Percentiles rank a stretch among this genome's conserved stretches.
phyloP scores from a whole-genome alignment of 1,284 basidiomycete genomes.

The Phellinidium pouzarii region DNA sequence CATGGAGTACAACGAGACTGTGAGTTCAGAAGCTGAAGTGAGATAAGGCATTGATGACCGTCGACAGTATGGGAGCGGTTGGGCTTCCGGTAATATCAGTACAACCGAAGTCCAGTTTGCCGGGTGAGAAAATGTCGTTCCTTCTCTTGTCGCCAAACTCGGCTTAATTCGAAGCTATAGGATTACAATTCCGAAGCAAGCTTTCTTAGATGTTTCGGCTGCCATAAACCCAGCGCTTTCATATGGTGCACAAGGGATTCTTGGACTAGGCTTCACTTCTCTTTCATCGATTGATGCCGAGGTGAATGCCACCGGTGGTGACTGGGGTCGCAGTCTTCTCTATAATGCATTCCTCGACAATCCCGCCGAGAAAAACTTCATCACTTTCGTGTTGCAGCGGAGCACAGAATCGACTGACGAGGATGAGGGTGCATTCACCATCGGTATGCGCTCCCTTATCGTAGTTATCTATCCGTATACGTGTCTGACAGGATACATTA shows the following conservation, averaged over 20 bases:
- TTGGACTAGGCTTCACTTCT: conserved; percentile 71
- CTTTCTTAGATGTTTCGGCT: conserved; percentile 53
- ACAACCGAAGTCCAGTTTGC: conserved; percentile 61
- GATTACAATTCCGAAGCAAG: conserved; percentile 58
- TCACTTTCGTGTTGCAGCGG: conserved; percentile 65
- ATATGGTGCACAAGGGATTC: conserved; percentile 66
- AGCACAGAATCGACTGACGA: conserved; percentile 42
- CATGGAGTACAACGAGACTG: conserved; percentile 50
- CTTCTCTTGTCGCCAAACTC: conserved; percentile 11
- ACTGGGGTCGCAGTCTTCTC: conserved; percentile 59
- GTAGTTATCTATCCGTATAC: background rate
- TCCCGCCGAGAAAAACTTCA: conserved; percentile 65
- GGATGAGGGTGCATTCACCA: conserved; percentile 59
- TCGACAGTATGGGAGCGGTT: conserved; percentile 68
- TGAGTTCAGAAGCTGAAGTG: conserved; percentile 29
- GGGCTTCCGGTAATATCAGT: conserved; percentile 57
- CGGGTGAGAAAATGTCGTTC: conserved; percentile 38
- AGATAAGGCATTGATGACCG: conserved; percentile 3
- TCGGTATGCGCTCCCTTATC: conserved; percentile 40
- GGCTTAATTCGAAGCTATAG: conserved; percentile 31
- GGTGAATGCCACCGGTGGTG: conserved; percentile 49
- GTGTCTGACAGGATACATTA: background rate
- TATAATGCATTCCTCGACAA: conserved; percentile 69
- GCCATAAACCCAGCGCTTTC: conserved; percentile 64
- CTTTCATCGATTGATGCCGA: conserved; percentile 60